Conservation (phyloP, 768 basidiomycete species). For the Leccinum uliginosum region DNA sequence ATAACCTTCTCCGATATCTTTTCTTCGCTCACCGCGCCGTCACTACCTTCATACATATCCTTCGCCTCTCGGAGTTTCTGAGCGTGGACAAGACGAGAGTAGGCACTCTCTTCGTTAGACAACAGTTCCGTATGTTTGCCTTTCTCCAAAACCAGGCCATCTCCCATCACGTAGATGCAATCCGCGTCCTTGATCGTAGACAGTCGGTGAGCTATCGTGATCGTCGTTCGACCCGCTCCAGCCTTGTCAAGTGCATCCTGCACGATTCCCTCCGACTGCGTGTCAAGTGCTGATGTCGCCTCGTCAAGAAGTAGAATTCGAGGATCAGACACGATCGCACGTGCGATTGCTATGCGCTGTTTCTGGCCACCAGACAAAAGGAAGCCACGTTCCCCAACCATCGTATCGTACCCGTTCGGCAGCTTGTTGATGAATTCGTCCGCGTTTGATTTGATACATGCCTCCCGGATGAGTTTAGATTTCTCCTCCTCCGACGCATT, state of each 20-base stretch:
- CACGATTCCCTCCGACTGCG: too few relatives aligned
- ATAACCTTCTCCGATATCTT: too few relatives aligned
- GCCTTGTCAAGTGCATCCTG: too few relatives aligned
- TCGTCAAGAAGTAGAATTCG: too few relatives aligned
- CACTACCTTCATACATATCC: slow-evolving; percentile 26
- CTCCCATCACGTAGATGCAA: slow-evolving; percentile 86
- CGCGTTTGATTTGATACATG: slow-evolving; percentile 85
- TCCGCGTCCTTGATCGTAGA: slow-evolving; percentile 86
- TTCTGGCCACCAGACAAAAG: slow-evolving; percentile 84
- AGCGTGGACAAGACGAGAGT: slow-evolving; percentile 70
- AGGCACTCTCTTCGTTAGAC: slow-evolving; percentile 53
- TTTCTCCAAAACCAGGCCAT: slow-evolving; percentile 73
- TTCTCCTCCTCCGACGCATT: slow-evolving; percentile 69
- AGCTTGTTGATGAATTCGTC: slow-evolving; percentile 84
- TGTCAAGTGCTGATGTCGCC: too few relatives aligned
- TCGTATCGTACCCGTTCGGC: slow-evolving; percentile 79
- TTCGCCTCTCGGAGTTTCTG: slow-evolving; percentile 68
- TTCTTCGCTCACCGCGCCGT: slow-evolving; percentile 18
- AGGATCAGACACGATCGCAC: slow-evolving; percentile 63
- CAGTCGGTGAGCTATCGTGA: too few relatives aligned
- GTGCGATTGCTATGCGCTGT: slow-evolving; percentile 84
- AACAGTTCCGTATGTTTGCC: slow-evolving; percentile 77
- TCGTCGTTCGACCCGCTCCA: too few relatives aligned
- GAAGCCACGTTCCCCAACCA: slow-evolving; percentile 88
- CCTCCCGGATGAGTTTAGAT: slow-evolving; percentile 72